phyloP scores from a whole-genome alignment of 1,139 yeast genomes.

The Pichia terricola region DNA sequence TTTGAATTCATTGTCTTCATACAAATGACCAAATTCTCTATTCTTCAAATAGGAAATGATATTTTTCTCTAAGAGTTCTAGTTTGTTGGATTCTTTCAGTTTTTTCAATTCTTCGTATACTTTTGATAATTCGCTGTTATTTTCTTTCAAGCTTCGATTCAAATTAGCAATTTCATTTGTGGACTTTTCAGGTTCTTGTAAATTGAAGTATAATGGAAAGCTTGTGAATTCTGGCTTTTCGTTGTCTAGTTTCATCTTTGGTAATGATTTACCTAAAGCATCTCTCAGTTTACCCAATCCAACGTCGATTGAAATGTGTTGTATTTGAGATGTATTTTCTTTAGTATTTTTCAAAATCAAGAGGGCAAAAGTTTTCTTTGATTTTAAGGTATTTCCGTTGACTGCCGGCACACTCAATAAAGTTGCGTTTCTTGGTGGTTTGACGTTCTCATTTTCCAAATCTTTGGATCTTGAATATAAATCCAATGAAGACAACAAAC shows the following conservation, averaged over 20 bases:
- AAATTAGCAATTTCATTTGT: conserved; percentile 6
- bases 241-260: conserved; percentile 1
- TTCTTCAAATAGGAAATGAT: conserved; percentile 21
- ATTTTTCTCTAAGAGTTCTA: conserved; percentile 16
- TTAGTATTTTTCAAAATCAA: conserved; percentile 34
- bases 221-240: conserved; percentile 6
- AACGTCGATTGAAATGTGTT: conserved; percentile 45
- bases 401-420: conserved; percentile 33
- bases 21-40: conserved; percentile 7
- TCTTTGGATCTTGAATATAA: conserved; percentile 23
- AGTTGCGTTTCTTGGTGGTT: conserved; percentile 20
- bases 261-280: conserved; percentile 47
- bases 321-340: conserved; percentile 36
- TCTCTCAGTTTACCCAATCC: conserved; percentile 68
- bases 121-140: conserved; percentile 14
- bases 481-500: conserved; percentile 33
- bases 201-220: conserved; percentile 8
- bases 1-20: conserved; percentile 24
- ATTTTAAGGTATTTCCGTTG: conserved; percentile 33
- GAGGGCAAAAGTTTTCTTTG: conserved; percentile 35
- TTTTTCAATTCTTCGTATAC: conserved; percentile 12
- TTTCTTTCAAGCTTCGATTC: conserved; percentile 3
- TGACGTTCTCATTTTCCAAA: conserved; percentile 7
- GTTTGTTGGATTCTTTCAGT: conserved; percentile 18
- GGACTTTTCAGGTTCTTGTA: not conserved